Base-by-base conservation (phyloP, 768 basidiomycete genomes). In the Jaapia argillacea region DNA sequence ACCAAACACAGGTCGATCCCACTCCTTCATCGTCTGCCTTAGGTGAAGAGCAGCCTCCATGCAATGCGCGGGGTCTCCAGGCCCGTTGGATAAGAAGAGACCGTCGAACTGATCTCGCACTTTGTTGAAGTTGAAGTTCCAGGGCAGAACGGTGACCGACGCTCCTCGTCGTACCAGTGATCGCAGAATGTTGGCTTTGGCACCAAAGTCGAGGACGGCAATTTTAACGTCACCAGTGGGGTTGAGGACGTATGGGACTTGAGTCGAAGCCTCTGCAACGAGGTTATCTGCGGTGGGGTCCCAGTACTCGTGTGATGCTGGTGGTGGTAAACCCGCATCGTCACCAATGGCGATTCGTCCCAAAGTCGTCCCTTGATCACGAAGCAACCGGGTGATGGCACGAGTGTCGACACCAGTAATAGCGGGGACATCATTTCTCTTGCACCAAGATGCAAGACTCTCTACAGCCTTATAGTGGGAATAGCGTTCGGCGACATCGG, bases 401-500 rank as follows among this genome's bases (percentile, higher is more conserved):
- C 94, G 89, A 24, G 96, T 99, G 59, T 98, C 96, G 50, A 98
- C 91, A 23, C 93, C 94, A 3, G 93, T 93, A 54, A 98, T 85
- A 42, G 85, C 96, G 25, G 96, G 96, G 14, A 99, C 74, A 49
- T 80, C 75, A 56, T 92, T 71, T 23, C 92, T 85, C 47, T 79
- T 71, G 65, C 96, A 99, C 96, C 96, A 99, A 21, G 85, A 75
- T 40, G 86, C 76, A 24, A 99, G 72, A 6, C 87, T 90, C 66
- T 99, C 94, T 37, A 92, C 85, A 20, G 96, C 94, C 5, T 78
- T 73, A 63, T 97, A 85, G 63, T 99, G 96, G 2, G 92, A 96
- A 62, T 85, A 96, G 57, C 83, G 85, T 58, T 93, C 87, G 3
- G 94, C 93, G 26, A 98, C 81, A 58, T 98, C 93, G 12, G 89